Evolutionary conservation across 768 basidiomycete genomes (phyloP), one percentile per base, ranked within the genome.

Genomic region (Daedaleopsis sinensis): DNA sequence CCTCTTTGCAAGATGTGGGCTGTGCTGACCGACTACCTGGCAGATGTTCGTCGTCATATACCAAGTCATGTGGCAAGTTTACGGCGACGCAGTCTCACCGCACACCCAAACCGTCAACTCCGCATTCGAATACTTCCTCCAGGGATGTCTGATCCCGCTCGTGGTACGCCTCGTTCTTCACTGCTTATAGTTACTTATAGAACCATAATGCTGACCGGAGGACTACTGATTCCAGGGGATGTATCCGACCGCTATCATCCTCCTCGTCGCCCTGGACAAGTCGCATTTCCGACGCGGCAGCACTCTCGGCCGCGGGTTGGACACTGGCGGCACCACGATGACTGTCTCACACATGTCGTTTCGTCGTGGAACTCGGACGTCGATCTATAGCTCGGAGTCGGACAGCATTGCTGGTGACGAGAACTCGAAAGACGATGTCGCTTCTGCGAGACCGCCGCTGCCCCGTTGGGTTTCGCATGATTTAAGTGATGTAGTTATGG

Each of bases 261-360:
- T 52, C 51, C 51, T 52, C 32, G 51, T 52, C 51, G 51, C 51
- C 15, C 35, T 52, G 32, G 21, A 52, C 35, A 52, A 52, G 35
- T 52, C 51, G 32, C 27, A 52, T 32, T 52, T 52, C n/a, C 18
- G n/a, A n/a, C n/a, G 12, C 15, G 51, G 35, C 27, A 36, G 13
- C 32, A 36, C 51, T 13, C 51, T 16, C 10, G 51, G 35, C 3
- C 15, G 7, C 13, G 32, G 27, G 7, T 32, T 52, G n/a, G n/a
- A n/a, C n/a, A n/a, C n/a, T n/a, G n/a, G n/a, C n/a, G n/a, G n/a
- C n/a, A n/a, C n/a, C n/a, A n/a, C n/a, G n/a, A n/a, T n/a, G 7
- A 19, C 18, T 4, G 21, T 18, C n/a, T 21, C 44, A 2, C 44
- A 46, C 9, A 18, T 46, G 18, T 46, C 44, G 5, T 46, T 46